Conservation (phyloP, 345 rosid species). For the Raphanus sativus region DNA sequence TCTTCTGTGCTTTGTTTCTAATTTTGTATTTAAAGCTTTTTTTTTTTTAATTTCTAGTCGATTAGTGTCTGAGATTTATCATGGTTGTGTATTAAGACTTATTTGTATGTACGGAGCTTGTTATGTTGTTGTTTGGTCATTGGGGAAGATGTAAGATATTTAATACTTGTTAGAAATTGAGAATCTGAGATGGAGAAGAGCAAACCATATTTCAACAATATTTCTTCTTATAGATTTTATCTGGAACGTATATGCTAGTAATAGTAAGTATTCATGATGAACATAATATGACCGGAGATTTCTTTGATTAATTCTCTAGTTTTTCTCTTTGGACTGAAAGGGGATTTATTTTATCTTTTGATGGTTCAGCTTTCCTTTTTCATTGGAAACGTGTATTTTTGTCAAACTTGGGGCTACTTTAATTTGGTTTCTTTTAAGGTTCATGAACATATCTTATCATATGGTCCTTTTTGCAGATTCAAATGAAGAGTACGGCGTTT, state of each 20-base stretch:
- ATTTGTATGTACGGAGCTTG: not conserved
- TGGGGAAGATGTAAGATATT: not conserved
- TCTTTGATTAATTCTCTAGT: not conserved
- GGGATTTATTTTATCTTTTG: not conserved
- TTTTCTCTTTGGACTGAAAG: not conserved
- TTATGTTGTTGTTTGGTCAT: not conserved
- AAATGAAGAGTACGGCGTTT: not conserved
- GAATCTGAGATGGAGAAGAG: too few species aligned
- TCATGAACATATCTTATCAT: slow-evolving; percentile 17
- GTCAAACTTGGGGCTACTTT: not conserved
- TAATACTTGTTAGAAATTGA: not conserved
- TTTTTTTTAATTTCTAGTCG: not conserved
- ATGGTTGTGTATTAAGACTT: not conserved
- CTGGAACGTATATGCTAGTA: not conserved
- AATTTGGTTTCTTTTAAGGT: slow-evolving; percentile 4
- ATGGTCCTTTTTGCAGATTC: slow-evolving; percentile 8
- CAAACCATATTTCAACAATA: too few species aligned
- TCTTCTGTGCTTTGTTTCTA: slow-evolving; percentile 2
- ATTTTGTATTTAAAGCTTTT: not conserved
- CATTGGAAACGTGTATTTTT: not conserved
- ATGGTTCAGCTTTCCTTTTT: not conserved
- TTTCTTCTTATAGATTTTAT: too few species aligned
- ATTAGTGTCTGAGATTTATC: slow-evolving; percentile 3
- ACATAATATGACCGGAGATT: not conserved
- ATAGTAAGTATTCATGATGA: not conserved